These are phyloP conservation scores for Coemansia sp. DNA, from an alignment of 192 early-diverging fungal genomes.

Conservation along the genomic window DNA sequence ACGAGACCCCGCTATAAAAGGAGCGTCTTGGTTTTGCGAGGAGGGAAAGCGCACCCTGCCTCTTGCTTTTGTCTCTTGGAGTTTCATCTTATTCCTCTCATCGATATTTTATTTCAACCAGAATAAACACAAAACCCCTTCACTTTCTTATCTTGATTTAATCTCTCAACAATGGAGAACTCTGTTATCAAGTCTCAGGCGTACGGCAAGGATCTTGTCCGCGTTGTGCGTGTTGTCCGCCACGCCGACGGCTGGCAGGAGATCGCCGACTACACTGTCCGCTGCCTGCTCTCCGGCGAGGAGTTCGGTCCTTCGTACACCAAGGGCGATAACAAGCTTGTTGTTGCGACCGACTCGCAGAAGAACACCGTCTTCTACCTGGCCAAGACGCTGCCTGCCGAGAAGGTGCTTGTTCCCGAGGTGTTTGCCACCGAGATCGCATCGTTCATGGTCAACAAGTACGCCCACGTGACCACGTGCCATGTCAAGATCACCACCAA, in stretches of 20 bases:
- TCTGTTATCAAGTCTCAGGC: slow-evolving; percentile 59
- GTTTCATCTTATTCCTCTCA: background rate
- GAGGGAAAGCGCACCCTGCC: background rate
- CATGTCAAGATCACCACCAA: slow-evolving; percentile 67
- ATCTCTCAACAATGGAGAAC: slow-evolving; percentile 36
- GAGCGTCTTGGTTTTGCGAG: background rate
- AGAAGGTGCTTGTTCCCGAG: slow-evolving; percentile 69
- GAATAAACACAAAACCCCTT: too few species aligned
- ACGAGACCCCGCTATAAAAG: background rate
- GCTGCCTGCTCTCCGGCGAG: slow-evolving; percentile 58
- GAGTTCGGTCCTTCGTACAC: slow-evolving; percentile 69
- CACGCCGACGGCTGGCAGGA: slow-evolving; percentile 60
- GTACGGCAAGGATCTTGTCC: slow-evolving; percentile 76
- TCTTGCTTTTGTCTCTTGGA: background rate
- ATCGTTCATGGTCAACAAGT: slow-evolving; percentile 68
- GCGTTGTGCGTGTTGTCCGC: slow-evolving; percentile 69
- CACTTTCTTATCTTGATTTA: background rate
- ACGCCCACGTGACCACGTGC: slow-evolving; percentile 64
- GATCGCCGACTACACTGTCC: slow-evolving; percentile 68
- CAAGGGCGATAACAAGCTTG: slow-evolving; percentile 72
- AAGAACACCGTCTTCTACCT: slow-evolving; percentile 78
- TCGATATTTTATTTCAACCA: slow-evolving; percentile 1
- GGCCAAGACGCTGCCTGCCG: slow-evolving; percentile 63
- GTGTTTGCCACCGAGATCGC: slow-evolving; percentile 69
- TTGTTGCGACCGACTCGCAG: slow-evolving; percentile 74